Percentiles rank a stretch among this genome's conserved stretches.
Conservation (phyloP, 768 basidiomycete species). For the Termitomyces sp. region DNA sequence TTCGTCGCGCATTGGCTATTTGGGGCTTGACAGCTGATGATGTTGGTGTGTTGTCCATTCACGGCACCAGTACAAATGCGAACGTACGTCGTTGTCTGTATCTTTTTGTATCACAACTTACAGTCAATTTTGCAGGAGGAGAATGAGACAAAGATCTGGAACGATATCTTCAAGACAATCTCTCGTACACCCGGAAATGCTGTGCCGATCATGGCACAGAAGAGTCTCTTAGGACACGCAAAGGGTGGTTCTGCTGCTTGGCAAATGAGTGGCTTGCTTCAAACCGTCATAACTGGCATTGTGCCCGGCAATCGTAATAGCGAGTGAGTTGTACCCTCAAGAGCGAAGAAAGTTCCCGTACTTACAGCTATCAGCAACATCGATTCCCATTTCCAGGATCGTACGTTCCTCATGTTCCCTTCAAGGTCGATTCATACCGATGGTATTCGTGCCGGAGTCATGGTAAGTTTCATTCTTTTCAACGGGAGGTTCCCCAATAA, state of each 20-base stretch:
- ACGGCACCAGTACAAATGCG: conserved; percentile 84
- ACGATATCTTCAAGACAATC: conserved; percentile 87
- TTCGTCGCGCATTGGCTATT: conserved; percentile 93
- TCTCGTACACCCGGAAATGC: conserved; percentile 92
- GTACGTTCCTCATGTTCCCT: conserved; percentile 93
- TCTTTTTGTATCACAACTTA: background rate
- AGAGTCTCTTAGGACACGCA: conserved; percentile 94
- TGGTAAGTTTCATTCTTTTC: conserved; percentile 48
- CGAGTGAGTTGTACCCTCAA: conserved; percentile 59
- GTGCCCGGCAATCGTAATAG: conserved; percentile 95
- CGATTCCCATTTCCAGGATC: conserved; percentile 88
- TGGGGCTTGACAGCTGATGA: conserved; percentile 96
- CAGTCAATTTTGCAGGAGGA: conserved; percentile 58
- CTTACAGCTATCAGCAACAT: conserved; percentile 61
- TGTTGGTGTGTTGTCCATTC: conserved; percentile 85
- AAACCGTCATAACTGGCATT: conserved; percentile 80
- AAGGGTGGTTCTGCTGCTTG: conserved; percentile 99
- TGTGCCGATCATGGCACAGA: conserved; percentile 96
- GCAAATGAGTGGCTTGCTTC: conserved; percentile 91
- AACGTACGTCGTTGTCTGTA: conserved; percentile 44
- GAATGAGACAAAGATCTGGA: conserved; percentile 97
- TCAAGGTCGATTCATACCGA: conserved; percentile 96
- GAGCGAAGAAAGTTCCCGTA: background rate
- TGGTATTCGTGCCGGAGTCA: conserved; percentile 81
- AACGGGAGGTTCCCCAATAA: conserved; percentile 3